Base-by-base conservation (phyloP, 1,139 yeast genomes). In the Magnusiomyces magnusii region DNA sequence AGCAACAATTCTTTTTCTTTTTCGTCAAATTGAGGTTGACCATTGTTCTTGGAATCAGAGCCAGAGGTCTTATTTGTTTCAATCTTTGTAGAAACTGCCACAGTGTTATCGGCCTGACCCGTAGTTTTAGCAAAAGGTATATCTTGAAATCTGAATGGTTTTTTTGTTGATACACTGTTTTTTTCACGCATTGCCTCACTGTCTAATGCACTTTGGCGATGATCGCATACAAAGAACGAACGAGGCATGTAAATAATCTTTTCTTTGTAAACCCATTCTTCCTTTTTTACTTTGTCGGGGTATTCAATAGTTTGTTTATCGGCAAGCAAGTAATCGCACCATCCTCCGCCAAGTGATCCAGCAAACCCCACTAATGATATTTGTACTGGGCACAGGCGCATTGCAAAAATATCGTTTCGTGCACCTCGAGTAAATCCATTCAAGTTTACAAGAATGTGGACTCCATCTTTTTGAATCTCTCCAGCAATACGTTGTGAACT, bases 361-460 rank as follows among this genome's bases (percentile, higher is more conserved):
- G 75, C 74, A 61, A 71, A 72, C 2, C 75, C 75, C 73, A 72
- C 70, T 15, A 71, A 61, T 2, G 72, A 62, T 13, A 71, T 60
- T 53, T 70, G 72, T n/a, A 72, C 61, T 2, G 75, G 75, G 41
- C 71, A 69, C 3, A 73, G 71, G 10, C 74, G 61, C 15, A 69
- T 66, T 2, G 74, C 73, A 60, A 72, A 72, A 1, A 72, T 64
- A 58, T 72, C 75, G 53, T 71, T 72, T 7, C 73, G 61, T 2
- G 74, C 71, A 1, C 75, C 75, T 42, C 71, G 66, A 0, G 75
- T 72, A 56, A 71, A 72, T 36, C 75, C 75, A 51, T 72, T 72
- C 42, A 72, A 62, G 56, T 72, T 72, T 13, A 72, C 71, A 49
- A 72, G 60, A 13, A 72, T 63, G 56, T 72, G 75, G 23, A 72